Base-by-base conservation (phyloP, 2,329 filamentous ascomycete species). In the Aspergillus phoenicis region DNA sequence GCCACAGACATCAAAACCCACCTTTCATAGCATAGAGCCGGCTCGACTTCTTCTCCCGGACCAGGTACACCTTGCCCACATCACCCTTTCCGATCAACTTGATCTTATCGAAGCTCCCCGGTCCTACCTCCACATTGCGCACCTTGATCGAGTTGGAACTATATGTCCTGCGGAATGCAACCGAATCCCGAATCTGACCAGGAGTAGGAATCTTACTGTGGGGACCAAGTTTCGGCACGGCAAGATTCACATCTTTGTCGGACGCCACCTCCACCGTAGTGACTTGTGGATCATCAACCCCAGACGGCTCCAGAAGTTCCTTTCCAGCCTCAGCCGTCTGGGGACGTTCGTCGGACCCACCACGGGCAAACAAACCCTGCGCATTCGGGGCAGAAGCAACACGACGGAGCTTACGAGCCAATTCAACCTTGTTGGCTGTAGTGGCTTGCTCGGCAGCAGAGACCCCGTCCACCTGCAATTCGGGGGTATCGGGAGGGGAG, bases 121-220 rank as follows among this genome's bases (percentile, higher is more conserved):
- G 95, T 0, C 93, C 91, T 38, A 99, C 95, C 79, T 99, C 95
- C 52, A 99, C 95, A 75, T 97, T 93, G 70, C 95, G 87, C 67
- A 98, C 91, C 80, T 99, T 99, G 83, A 99, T 99, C 43, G 95
- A 98, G 78, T 98, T 99, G 67, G 94, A 97, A 78, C 95, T 98
- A 77, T 99, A 99, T 2, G 95, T 99, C 75, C 95, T 87, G 71
- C 95, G 85, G 80, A 97, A 99, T 20, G 91, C 88, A 52, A 91
- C 83, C 17, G 87, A 79, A 67, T 85, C 83, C 59, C 84, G 84
- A 66, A 89, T 86, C 69, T 88, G 86, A 56, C 85, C 86, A 4
- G 89, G 88, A 2, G 86, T 84, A 4, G 88, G 85, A 38, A 91
- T 83, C 61, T 93, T 85, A 54, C 86, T 84, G 57, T 84, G 83